These are phyloP conservation scores for Neurospora pannonica DNA, from an alignment of 495 filamentous ascomycete species.

Conservation along the genomic window DNA sequence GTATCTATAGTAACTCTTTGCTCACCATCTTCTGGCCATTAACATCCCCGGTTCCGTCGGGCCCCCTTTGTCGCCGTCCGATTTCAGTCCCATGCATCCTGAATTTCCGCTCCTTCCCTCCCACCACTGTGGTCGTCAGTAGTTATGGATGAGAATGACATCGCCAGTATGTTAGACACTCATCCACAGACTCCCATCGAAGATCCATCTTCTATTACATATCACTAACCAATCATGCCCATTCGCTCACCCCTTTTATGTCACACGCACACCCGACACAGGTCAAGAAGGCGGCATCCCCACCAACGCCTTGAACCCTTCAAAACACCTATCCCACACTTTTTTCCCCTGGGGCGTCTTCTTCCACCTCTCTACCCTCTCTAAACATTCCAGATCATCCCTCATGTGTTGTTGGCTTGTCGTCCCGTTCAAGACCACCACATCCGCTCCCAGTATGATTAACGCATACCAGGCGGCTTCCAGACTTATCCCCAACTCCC, in stretches of 20 bases:
- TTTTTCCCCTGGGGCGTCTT: slow-evolving; percentile 28
- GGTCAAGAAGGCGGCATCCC: slow-evolving; percentile 3
- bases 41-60: neutral
- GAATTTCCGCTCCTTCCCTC: neutral
- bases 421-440: slow-evolving; percentile 62
- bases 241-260: neutral
- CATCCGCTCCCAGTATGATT: slow-evolving; percentile 47
- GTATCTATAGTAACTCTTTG: neutral
- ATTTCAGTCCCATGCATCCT: neutral
- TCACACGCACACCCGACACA: neutral
- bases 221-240: neutral
- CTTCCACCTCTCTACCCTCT: slow-evolving; percentile 39
- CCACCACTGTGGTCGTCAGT: neutral
- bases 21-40: neutral
- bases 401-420: slow-evolving; percentile 53
- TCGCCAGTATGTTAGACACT: neutral
- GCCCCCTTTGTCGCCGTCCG: neutral
- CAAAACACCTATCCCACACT: slow-evolving; percentile 37
- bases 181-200: neutral
- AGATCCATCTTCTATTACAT: neutral
- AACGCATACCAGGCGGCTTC: slow-evolving; percentile 58
- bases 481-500: slow-evolving; percentile 28
- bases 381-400: slow-evolving; percentile 50
- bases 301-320: slow-evolving; percentile 31
- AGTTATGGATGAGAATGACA: neutral